Conservation (phyloP, 2,329 filamentous ascomycete species). For the Zarea fungicola region DNA sequence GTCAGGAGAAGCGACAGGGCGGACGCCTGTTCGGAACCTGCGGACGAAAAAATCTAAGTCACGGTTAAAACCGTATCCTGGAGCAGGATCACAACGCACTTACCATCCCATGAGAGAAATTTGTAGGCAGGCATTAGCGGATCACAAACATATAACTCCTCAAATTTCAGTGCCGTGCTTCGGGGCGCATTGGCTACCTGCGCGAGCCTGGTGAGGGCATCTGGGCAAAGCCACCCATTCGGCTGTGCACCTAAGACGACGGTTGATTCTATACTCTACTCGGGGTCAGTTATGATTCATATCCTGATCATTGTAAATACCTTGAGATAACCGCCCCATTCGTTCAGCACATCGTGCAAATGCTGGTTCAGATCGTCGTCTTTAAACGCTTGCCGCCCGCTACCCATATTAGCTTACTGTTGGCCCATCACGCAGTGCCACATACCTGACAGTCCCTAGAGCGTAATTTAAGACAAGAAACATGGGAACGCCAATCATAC, state of each 20-base stretch:
- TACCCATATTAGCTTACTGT: no score
- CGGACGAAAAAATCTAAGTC: slow-evolving; percentile 58
- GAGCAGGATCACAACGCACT: no score
- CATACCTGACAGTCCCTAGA: no score
- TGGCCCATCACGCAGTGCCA: no score
- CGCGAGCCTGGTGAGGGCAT: slow-evolving; percentile 43
- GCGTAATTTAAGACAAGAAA: no score
- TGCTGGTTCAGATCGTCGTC: no score
- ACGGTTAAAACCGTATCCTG: not conserved
- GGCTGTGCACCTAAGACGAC: no score
- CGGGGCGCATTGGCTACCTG: slow-evolving; percentile 44
- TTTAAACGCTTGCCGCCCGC: no score
- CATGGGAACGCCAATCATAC: no score
- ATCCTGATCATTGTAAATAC: not conserved
- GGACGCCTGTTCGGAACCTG: slow-evolving; percentile 43
- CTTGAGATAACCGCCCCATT: slow-evolving; percentile 4
- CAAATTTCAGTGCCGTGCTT: slow-evolving; percentile 41
- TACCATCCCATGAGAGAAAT: slow-evolving; percentile 62
- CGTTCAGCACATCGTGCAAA: no score
- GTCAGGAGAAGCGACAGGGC: slow-evolving; percentile 53
- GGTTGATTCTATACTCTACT: no score
- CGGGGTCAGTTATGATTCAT: slow-evolving; percentile 39
- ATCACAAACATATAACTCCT: slow-evolving; percentile 58
- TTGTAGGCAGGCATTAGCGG: slow-evolving; percentile 49
- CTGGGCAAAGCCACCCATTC: slow-evolving; percentile 53